A percentile compares a stretch with the other conserved stretches of the same genome.
Conservation (phyloP, 805 yeast species). For the Yueomyces sp. region DNA sequence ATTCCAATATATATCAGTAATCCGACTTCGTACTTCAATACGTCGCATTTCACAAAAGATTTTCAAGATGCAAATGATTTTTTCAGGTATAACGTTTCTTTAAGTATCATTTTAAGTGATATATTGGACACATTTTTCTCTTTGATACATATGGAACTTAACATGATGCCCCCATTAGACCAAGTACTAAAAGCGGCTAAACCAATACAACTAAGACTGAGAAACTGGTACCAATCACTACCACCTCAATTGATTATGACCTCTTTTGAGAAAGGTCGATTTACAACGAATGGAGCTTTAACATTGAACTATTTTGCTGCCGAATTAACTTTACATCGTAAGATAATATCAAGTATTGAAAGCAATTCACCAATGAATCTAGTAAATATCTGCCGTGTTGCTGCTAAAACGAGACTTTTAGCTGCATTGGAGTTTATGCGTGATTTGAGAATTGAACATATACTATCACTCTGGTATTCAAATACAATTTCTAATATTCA, state of each 20-base stretch:
- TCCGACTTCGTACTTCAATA: neutral
- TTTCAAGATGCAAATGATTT: conserved; percentile 36
- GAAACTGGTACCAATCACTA: conserved; percentile 67
- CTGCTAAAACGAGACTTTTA: conserved; percentile 67
- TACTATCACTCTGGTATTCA: conserved; percentile 84
- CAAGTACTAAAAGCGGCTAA: conserved; percentile 65
- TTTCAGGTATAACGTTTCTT: conserved; percentile 53
- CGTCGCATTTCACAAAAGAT: neutral
- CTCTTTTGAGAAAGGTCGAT: conserved; percentile 42
- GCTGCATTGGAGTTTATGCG: conserved; percentile 75
- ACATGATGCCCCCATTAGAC: conserved; percentile 42
- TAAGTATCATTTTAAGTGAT: conserved; percentile 57
- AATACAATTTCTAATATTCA: conserved; percentile 69
- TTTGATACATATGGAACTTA: conserved; percentile 48
- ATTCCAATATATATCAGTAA: neutral
- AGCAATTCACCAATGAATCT: conserved; percentile 38
- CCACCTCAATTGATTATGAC: conserved; percentile 55
- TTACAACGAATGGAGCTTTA: conserved; percentile 63
- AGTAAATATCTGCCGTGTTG: conserved; percentile 60
- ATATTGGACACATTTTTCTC: conserved; percentile 51
- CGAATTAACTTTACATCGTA: conserved; percentile 75
- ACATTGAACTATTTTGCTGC: conserved; percentile 83
- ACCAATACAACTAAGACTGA: conserved; percentile 56
- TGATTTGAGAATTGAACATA: conserved; percentile 66
- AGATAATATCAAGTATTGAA: conserved; percentile 44